Percentiles rank a stretch among this genome's conserved stretches.
phyloP scores from a whole-genome alignment of 2,329 filamentous ascomycete genomes.

The Curvularia sp. region DNA sequence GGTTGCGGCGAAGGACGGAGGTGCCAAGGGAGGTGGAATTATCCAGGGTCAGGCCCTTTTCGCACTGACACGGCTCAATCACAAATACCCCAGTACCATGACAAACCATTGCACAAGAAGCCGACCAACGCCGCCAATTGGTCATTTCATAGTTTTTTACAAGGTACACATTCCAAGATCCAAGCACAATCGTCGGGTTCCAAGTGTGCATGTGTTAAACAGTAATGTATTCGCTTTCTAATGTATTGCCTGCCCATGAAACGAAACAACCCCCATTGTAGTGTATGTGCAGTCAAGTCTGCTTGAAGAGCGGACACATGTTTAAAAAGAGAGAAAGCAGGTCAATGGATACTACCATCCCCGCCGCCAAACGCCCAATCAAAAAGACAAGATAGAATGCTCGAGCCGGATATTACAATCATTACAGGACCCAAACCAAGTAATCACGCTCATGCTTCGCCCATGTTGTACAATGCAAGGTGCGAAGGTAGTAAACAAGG shows the following conservation, averaged over 20 bases:
- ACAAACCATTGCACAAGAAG: neutral
- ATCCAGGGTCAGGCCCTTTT: neutral
- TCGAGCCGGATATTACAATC: constrained; percentile 50
- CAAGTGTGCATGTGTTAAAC: constrained; percentile 43
- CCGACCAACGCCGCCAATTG: neutral
- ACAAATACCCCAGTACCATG: neutral
- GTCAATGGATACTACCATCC: constrained; percentile 34
- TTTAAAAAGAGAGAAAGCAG: constrained; percentile 39
- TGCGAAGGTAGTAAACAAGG: constrained; percentile 27
- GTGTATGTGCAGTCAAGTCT: constrained; percentile 48
- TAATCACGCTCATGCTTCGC: constrained; percentile 46
- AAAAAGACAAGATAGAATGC: constrained; percentile 40
- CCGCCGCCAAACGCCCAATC: constrained; percentile 38
- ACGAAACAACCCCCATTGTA: constrained; percentile 44
- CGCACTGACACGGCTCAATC: neutral
- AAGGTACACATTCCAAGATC: too few species aligned
- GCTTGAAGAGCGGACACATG: constrained; percentile 31
- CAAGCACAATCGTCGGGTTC: too few species aligned
- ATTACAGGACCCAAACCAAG: constrained; percentile 43
- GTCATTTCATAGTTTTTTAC: neutral
- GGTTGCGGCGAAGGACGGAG: constrained; percentile 38
- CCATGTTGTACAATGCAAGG: constrained; percentile 51
- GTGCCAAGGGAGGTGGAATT: constrained; percentile 13
- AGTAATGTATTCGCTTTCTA: constrained; percentile 50
- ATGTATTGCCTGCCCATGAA: constrained; percentile 46